A percentile compares a stretch with the other conserved stretches of the same genome.
Conservation (phyloP, 129 eudicot species). For the Centaurea solstitialis region DNA sequence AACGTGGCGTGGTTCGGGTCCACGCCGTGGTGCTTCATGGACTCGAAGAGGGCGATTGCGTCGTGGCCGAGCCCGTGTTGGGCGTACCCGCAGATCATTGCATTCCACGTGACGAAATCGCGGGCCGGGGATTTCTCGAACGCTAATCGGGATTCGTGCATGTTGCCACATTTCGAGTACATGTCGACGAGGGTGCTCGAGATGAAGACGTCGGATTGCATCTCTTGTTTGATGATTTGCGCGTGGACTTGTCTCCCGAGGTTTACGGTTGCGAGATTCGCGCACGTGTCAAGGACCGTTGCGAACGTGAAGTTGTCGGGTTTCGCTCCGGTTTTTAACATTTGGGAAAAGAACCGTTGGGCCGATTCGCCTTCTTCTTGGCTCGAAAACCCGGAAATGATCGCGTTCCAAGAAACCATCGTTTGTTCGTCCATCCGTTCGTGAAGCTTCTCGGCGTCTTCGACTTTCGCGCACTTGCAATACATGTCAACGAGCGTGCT, state of each 20-base stretch:
- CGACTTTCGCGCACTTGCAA: conserved; percentile 71
- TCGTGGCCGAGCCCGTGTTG: conserved; percentile 76
- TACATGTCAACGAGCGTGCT: conserved; percentile 89
- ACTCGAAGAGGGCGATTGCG: conserved; percentile 58
- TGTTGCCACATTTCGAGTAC: conserved; percentile 85
- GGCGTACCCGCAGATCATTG: conserved; percentile 73
- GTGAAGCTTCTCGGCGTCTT: conserved; percentile 84
- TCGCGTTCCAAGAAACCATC: conserved; percentile 88
- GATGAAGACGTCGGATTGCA: conserved; percentile 75
- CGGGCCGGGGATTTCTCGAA: conserved; percentile 57
- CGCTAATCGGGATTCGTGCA: conserved; percentile 62
- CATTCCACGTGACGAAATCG: conserved; percentile 80
- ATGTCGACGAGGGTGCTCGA: conserved; percentile 85
- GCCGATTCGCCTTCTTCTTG: conserved; percentile 77
- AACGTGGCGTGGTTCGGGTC: conserved; percentile 86
- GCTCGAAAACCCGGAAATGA: conserved; percentile 65
- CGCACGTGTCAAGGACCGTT: conserved; percentile 88
- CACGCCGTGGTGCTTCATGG: conserved; percentile 60
- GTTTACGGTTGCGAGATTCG: conserved; percentile 76
- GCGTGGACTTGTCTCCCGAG: conserved; percentile 91
- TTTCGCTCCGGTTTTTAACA: conserved; percentile 60
- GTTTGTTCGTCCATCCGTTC: conserved; percentile 62
- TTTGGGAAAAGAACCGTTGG: conserved; percentile 57
- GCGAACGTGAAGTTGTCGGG: conserved; percentile 90
- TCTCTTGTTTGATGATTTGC: conserved; percentile 74